These are phyloP conservation scores for Dendrobium chrysotoxum DNA, from an alignment of 106 monocot genomes.

Conservation along the genomic window DNA sequence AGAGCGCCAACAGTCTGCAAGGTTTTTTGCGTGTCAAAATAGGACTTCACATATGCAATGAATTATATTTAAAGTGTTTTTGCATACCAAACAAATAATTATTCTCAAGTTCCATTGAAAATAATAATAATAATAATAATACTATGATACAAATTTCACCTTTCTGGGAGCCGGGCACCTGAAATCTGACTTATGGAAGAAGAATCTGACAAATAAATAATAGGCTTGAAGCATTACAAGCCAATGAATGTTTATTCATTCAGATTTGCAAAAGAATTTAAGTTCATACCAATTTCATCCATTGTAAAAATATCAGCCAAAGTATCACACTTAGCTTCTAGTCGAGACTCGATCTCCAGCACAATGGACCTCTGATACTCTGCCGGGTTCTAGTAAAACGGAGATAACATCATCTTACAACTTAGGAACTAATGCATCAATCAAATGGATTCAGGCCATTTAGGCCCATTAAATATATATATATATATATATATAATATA, in stretches of 20 bases:
- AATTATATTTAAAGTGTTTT: neutral
- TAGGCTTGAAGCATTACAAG: constrained; percentile 1
- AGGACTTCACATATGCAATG: neutral
- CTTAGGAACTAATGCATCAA: neutral
- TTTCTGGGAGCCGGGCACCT: constrained; percentile 83
- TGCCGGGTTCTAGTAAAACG: constrained; percentile 50
- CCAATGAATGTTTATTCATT: neutral
- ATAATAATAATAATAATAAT: no score
- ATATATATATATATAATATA: no score
- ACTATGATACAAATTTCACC: constrained; percentile 27
- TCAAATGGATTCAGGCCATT: neutral
- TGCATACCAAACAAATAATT: neutral
- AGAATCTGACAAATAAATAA: constrained; percentile 37
- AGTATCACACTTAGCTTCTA: constrained; percentile 82
- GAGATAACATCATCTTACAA: neutral
- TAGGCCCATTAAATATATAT: no score
- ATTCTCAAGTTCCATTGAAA: no score
- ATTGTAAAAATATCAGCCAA: constrained; percentile 58
- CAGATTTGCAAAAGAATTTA: neutral
- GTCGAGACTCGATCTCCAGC: constrained; percentile 69
- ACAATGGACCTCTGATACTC: constrained; percentile 77
- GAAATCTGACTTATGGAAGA: constrained; percentile 75
- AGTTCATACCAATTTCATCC: constrained; percentile 57
- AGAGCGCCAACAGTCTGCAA: neutral
- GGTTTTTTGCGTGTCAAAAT: neutral